A percentile compares a stretch with the other conserved stretches of the same genome.
These are phyloP conservation scores for Endocarpon pusillum DNA, from an alignment of 495 filamentous ascomycete genomes.

Conservation along the genomic window DNA sequence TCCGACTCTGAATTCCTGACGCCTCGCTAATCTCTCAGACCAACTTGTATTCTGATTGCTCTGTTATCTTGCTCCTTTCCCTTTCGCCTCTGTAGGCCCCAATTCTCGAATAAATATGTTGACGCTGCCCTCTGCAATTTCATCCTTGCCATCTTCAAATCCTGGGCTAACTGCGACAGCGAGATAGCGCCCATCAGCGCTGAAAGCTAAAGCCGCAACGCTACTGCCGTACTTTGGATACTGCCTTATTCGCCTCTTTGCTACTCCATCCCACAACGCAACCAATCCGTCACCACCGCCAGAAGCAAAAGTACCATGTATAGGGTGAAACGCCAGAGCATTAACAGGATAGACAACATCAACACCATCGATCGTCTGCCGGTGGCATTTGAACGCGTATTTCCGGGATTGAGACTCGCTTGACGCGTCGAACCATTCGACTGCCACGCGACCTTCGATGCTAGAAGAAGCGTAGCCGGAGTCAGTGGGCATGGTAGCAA, in stretches of 20 bases:
- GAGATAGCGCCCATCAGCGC: slow-evolving; percentile 60
- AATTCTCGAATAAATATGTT: slow-evolving; percentile 71
- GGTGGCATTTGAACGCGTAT: slow-evolving; percentile 97
- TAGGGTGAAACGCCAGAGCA: slow-evolving; percentile 79
- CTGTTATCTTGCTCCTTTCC: slow-evolving; percentile 50
- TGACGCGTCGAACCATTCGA: slow-evolving; percentile 92
- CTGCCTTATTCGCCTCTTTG: slow-evolving; percentile 77
- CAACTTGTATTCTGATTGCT: too few relatives aligned
- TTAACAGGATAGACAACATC: slow-evolving; percentile 95
- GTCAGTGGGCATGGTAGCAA: slow-evolving; percentile 94
- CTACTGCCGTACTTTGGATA: slow-evolving; percentile 71
- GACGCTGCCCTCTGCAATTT: slow-evolving; percentile 47
- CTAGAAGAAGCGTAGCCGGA: slow-evolving; percentile 73
- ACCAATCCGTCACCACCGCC: slow-evolving; percentile 90
- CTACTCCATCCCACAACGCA: slow-evolving; percentile 86
- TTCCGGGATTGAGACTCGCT: slow-evolving; percentile 73
- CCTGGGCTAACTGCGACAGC: slow-evolving; percentile 76
- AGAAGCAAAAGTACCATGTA: slow-evolving; percentile 79
- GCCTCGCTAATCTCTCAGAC: too few relatives aligned
- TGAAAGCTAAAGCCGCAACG: slow-evolving; percentile 63
- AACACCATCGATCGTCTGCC: slow-evolving; percentile 49
- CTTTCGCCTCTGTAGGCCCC: slow-evolving; percentile 72
- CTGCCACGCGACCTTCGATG: slow-evolving; percentile 87
- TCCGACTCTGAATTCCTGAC: too few relatives aligned
- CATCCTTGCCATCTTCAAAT: slow-evolving; percentile 81